Percentiles rank a stretch among this genome's conserved stretches.
Conservation (phyloP, 1,284 basidiomycete species). For the Schizopora paradoxa region DNA sequence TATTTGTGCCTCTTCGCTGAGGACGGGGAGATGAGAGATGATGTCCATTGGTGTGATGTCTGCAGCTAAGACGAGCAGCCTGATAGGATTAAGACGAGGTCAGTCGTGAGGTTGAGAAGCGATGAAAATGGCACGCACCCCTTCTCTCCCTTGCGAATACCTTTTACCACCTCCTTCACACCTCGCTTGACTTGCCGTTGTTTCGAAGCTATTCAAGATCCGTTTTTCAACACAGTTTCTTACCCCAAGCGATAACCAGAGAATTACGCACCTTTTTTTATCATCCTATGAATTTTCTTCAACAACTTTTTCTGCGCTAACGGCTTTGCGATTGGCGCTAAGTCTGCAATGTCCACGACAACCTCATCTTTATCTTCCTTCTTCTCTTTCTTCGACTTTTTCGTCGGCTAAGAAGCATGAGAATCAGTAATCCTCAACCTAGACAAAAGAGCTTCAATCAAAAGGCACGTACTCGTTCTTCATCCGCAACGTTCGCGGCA, state of each 20-base stretch:
- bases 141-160: constrained; percentile 92
- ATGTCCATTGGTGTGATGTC: constrained; percentile 99
- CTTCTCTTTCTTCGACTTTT: constrained; percentile 53
- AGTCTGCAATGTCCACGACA: constrained; percentile 70
- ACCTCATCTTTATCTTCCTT: constrained; percentile 58
- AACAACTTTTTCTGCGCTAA: constrained; percentile 87
- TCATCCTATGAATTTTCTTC: constrained; percentile 89
- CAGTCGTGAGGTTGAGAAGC: constrained; percentile 5
- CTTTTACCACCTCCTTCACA: constrained; percentile 96
- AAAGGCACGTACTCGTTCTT: constrained; percentile 23
- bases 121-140: constrained; percentile 51
- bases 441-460: not conserved
- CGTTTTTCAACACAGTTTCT: constrained; percentile 2
- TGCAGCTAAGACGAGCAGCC: constrained; percentile 88
- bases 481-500: constrained; percentile 36
- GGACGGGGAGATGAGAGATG: constrained; percentile 91
- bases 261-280: constrained; percentile 72
- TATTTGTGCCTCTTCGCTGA: constrained; percentile 92
- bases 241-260: constrained; percentile 5
- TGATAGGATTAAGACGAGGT: constrained; percentile 26
- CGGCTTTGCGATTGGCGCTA: constrained; percentile 87
- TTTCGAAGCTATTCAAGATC: constrained; percentile 65
- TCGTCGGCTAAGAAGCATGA: constrained; percentile 37
- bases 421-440: not conserved
- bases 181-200: constrained; percentile 89